Base-by-base conservation (phyloP, 2,329 filamentous ascomycete species). In the Pseudocercospora vitis region DNA sequence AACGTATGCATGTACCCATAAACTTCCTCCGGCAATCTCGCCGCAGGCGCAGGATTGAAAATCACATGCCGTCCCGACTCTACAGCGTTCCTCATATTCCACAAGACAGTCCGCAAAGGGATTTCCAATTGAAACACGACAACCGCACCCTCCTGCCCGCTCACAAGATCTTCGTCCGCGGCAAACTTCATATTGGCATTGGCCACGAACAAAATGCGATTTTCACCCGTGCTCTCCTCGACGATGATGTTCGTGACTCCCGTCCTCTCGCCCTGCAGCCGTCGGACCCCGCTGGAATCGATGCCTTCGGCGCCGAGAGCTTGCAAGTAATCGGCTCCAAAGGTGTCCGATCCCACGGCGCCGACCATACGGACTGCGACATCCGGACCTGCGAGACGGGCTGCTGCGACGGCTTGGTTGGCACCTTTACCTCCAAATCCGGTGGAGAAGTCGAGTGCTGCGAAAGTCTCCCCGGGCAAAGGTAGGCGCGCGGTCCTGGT, bases 361-460 rank as follows among this genome's bases (percentile, higher is more conserved):
- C 77, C 77, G 4, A 79, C 68, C 76, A 80, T 79, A 18, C 70
- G 68, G 18, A 79, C 76, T 31, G 73, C 67, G 26, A 77, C 70
- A 61, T 61, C 55, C 16, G 56, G 31, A 16, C 56, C 52, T 1
- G 63, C 58, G 7, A 68, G 63, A n/a, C 66, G 59, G 11, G 65
- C 65, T 46, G 59, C 64, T 52, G 59, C 63, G 52, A 96, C 88
- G 55, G 91, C 91, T 76, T 97, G 92, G 76, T 97, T 97, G 56
- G 91, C 91, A 60, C 92, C 92, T 75, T 99, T 99, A 53, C 94
- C 92, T 65, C 92, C 94, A 24, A 88, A 86, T 37, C 88, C 91
- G 29, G 86, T 89, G 67, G 81, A 81, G 74, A 95, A 95, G 16
- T 83, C 84, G 60, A 78, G 84, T 44, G 89, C 82, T 2, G 88